Evolutionary conservation across 306 rosid species (phyloP).

Genomic region (Elaeagnus macrophylla): DNA sequence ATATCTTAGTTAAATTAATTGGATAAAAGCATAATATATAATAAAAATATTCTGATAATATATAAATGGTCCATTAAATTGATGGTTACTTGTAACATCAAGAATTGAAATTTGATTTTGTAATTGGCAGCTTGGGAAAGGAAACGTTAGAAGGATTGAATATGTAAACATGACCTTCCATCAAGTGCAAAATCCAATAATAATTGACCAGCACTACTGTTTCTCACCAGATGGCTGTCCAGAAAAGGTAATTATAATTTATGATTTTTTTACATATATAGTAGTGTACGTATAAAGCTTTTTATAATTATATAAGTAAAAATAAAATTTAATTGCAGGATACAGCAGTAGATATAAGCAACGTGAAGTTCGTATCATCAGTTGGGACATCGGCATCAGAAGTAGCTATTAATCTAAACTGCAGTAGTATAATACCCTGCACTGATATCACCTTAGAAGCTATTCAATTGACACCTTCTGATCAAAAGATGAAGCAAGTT

Average conservation of each 20-base stretch:
- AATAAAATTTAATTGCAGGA: background rate
- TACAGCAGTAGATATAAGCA: conserved; percentile 3
- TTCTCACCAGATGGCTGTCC: background rate
- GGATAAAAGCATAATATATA: no score
- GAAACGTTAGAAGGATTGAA: background rate
- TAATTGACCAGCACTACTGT: conserved; percentile 17
- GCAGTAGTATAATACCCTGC: conserved; percentile 8
- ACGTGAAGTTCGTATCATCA: background rate
- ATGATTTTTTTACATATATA: no score
- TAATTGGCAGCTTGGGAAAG: conserved; percentile 3
- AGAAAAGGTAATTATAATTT: background rate
- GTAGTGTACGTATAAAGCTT: no score
- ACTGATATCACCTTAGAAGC: conserved; percentile 1
- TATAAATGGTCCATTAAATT: no score
- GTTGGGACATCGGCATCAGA: conserved; percentile 5
- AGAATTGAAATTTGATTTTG: no score
- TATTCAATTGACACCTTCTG: background rate
- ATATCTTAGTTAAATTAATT: no score
- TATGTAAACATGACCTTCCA: conserved; percentile 1
- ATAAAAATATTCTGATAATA: no score
- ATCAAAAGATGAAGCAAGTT: background rate
- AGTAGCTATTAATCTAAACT: conserved; percentile 6
- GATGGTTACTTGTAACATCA: no score
- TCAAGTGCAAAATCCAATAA: conserved; percentile 10
- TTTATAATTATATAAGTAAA: no score